Evolutionary conservation across 345 rosid species (phyloP), one percentile per base, ranked within the genome.

Genomic region (Lumnitzera racemosa): DNA sequence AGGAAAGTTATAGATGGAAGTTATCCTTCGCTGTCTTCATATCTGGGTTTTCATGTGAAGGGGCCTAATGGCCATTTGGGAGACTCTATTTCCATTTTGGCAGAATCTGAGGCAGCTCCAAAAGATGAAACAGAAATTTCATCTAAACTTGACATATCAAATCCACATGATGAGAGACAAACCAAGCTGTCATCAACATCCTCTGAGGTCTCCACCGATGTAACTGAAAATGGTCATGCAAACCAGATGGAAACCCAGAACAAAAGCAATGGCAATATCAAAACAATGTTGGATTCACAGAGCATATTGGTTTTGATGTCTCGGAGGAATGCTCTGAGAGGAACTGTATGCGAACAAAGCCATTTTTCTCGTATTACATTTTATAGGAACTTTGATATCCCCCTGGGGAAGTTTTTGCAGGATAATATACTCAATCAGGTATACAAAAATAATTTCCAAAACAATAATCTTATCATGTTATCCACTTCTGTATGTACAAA

Each of bases 241-340:
- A 3, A 20, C 54, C 15, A 47, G 61, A 69, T 58, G 31, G 80
- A 80, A 57, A 75, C 79, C 27, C 69, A 67, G 48, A 27, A 49
- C 7, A 71, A 73, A 63, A 72, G 70, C 8, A 73, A 73, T 61
- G 82, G 75, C 66, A 83, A 75, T 57, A 66, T 53, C 57, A 83
- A 70, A 61, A 52, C 75, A 58, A 70, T 80, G 56, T 57, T 75
- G 73, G 83, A 84, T 61, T 69, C 87, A 62, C 81, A 77, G 60
- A 83, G 99, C 76, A 94, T 94, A 67, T 82, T 94, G 91, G 99
- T 94, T 69, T 70, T 90, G 72, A 81, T 84, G 80, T 90, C 99
- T 17, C 79, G 82, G 61, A 77, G 84, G 58, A 90, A 90, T 77
- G 75, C 83, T 24, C 56, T 62, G n/a, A 81, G 46, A 67, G 96